Evolutionary conservation across 108 stramenopile genomes (phyloP), one percentile per base, ranked within the genome.

Genomic region (Aurantiochytrium sp.): DNA sequence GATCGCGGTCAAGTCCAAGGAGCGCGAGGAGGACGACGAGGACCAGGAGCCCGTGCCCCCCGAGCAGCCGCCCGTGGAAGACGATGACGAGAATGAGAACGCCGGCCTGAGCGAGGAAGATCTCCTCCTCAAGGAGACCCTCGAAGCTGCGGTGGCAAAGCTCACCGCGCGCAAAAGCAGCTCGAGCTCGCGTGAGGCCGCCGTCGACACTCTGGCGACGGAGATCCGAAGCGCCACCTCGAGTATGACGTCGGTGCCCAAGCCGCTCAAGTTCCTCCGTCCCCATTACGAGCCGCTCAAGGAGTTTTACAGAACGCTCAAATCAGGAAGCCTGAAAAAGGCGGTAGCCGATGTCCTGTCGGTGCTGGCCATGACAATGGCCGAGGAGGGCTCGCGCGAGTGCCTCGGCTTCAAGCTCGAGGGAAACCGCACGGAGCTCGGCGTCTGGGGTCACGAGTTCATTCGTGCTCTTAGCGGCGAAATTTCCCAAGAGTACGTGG

Each of bases 401-500:
- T 95, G 96, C 90, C 95, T 99, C 44, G 90, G 94, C 21, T 99
- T 93, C 95, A 99, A 98, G 94, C 93, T 98, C 42, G 58, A 89
- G 58, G 97, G 96, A 25, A 95, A 94, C 35, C 58, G 88, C 59
- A 88, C 92, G 23, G 96, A 97, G 90, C 93, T 98, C 14, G 97
- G 97, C 18, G 91, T 94, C 35, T 99, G 99, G 99, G 99, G 99
- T 25, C 98, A 98, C 91, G 99, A 99, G 93, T 99, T 96, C 93
- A 94, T 99, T 47, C 96, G 98, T 0, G 94, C 95, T 58, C 93
- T 99, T 53, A 97, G 98, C 44, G 98, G 98, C 5, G 97, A 99
- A 92, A 98, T 99, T 76, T 98, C 97, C 29, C 95, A 97, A 91
- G 98, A 98, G 90, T 99, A 97, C 94, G 95, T 95, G 58, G 95